Conservation (phyloP, 202 grass and related monocot genomes). For the Musa balbisiana region DNA sequence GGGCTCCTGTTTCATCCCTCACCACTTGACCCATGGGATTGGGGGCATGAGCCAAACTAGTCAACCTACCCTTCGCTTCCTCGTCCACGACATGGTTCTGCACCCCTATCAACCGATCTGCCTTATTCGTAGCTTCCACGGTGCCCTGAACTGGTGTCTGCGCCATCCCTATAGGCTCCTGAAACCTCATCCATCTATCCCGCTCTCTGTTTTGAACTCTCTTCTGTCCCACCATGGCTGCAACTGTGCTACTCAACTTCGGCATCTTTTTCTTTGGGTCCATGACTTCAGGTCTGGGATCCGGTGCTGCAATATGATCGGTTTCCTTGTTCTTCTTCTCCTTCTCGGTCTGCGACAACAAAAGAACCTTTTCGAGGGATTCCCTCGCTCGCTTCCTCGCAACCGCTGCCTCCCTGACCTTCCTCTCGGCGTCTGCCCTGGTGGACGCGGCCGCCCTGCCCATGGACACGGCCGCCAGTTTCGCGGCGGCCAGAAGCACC, state of each 20-base stretch:
- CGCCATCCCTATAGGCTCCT: slow-evolving; percentile 22
- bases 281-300: background rate
- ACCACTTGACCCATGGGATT: background rate
- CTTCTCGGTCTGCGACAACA: slow-evolving; percentile 38
- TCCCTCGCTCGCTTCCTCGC: slow-evolving; percentile 55
- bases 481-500: slow-evolving; percentile 52
- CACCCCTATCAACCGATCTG: background rate
- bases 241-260: background rate
- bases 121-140: slow-evolving; percentile 5
- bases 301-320: too few relatives aligned
- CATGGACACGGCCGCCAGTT: slow-evolving; percentile 49
- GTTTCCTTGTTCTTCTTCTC: slow-evolving; percentile 24
- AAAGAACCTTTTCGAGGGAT: slow-evolving; percentile 38
- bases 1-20: background rate
- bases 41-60: background rate
- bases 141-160: background rate
- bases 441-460: slow-evolving; percentile 38
- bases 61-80: background rate
- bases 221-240: slow-evolving; percentile 1
- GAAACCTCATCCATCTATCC: slow-evolving; percentile 45
- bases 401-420: slow-evolving; percentile 49
- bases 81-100: background rate
- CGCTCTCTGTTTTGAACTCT: slow-evolving; percentile 36
- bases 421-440: slow-evolving; percentile 44
- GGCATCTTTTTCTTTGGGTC: slow-evolving; percentile 15